Evolutionary conservation across 1,139 yeast genomes (phyloP), one percentile per base, ranked within the genome.

Genomic region (Blastobotrys petasosporus): DNA sequence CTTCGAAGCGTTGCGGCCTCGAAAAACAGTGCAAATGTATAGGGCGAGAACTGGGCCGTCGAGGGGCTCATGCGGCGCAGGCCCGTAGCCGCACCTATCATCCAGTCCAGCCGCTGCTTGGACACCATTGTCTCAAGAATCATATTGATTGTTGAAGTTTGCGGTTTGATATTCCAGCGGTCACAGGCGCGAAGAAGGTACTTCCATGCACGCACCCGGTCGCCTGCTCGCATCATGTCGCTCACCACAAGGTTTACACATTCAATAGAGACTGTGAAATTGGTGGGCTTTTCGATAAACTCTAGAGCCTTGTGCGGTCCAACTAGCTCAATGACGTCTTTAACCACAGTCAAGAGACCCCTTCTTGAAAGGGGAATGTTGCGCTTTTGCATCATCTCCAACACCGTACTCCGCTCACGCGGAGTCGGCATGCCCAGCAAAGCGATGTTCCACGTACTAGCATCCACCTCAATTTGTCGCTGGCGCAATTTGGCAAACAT

Each of bases 401-500:
- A 44, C 5, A 59, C 45, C 6, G 42, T 38, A 11, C 51, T 44
- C 43, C 54, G 54, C 16, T 50, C 51, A 3, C 46, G 43, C 2
- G 53, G 51, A 13, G 52, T 53, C 9, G 59, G 58, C 12, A 58
- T 45, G 28, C 50, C 41, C 16, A 47, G 40, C 17, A 60, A 47
- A 6, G 58, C 48, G 8, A 54, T 58, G 42, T 66, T 66, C 76
- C 76, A 73, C 0, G 76, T 71, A 13, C 60, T 61, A 1, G 61
- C 42, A 51, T 72, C 70, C 0, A 70, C 69, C 2, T 55, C 49
- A 2, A 71, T 45, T 0, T 51, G 49, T 10, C 51, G 45, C 5
- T 50, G 46, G 34, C 52, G 47, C 75, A 73, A 71, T 33, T 60
- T 57, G 20, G 54, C 54, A 33, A 73, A 52, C 12, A 50, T 32